Evolutionary conservation across 2,329 filamentous ascomycete genomes (phyloP).

Genomic region (Neonectria punicea): DNA sequence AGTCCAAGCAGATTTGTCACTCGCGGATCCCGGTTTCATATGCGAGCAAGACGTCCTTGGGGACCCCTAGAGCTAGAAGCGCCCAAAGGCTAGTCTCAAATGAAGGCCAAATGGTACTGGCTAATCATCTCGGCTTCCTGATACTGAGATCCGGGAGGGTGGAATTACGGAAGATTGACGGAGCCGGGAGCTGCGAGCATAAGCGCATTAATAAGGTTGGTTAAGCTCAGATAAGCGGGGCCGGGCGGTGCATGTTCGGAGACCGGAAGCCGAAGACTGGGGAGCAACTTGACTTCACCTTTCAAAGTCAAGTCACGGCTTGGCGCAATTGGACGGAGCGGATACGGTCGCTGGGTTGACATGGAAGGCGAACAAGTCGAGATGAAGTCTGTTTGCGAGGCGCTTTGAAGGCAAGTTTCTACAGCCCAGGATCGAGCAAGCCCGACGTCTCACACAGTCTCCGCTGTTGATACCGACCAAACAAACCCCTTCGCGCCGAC

Average conservation of each 20-base stretch:
- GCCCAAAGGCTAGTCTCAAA: neutral
- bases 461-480: too few species aligned
- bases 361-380: too few species aligned
- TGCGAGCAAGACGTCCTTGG: neutral
- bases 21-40: neutral
- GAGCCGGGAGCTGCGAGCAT: neutral
- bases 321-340: neutral
- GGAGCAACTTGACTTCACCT: neutral
- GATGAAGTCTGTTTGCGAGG: neutral
- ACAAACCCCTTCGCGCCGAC: too few species aligned
- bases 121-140: neutral
- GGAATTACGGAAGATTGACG: neutral
- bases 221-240: conserved; percentile 13
- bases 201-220: neutral
- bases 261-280: conserved; percentile 5
- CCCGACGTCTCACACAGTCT: too few species aligned
- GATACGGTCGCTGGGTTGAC: neutral
- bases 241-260: neutral
- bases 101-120: neutral
- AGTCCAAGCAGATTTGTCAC: neutral
- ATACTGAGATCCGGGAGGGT: neutral
- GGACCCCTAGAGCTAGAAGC: neutral
- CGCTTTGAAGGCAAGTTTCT: neutral
- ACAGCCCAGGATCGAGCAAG: neutral
- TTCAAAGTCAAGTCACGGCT: neutral